Evolutionary conservation across 2,329 filamentous ascomycete genomes (phyloP).

Genomic region (Truncatella angustata): DNA sequence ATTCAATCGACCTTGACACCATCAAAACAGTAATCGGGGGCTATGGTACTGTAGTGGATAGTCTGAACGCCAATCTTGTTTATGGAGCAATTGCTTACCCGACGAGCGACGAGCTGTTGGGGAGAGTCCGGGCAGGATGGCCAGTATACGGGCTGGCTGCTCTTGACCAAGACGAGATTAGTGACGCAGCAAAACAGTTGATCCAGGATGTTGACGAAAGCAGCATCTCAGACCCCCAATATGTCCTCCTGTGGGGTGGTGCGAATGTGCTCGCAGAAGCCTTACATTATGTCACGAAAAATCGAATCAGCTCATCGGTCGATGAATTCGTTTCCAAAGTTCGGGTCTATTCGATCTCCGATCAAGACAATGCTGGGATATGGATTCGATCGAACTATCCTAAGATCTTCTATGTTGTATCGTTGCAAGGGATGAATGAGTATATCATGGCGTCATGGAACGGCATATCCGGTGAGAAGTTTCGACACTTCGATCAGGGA

Average conservation of each 20-base stretch:
- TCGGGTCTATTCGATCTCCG: constrained; percentile 46
- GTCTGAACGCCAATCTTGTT: constrained; percentile 37
- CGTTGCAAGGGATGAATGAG: constrained; percentile 46
- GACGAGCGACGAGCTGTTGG: constrained; percentile 23
- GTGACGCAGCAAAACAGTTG: constrained; percentile 31
- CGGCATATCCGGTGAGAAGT: constrained; percentile 39
- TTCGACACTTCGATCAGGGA: constrained; percentile 18
- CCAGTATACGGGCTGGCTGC: constrained; percentile 27
- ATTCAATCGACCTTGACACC: constrained; percentile 28
- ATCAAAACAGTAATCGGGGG: constrained; percentile 33
- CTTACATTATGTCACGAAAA: constrained; percentile 35
- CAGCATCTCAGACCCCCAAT: constrained; percentile 36
- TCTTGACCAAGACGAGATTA: constrained; percentile 24
- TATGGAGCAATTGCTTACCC: constrained; percentile 37
- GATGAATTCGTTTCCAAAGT: constrained; percentile 17
- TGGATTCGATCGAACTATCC: constrained; percentile 49
- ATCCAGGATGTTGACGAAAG: constrained; percentile 30
- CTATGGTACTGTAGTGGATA: constrained; percentile 34
- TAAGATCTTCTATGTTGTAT: constrained; percentile 45
- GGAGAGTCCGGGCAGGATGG: constrained; percentile 22
- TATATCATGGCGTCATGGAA: constrained; percentile 55
- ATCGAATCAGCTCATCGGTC: constrained; percentile 26
- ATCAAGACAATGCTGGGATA: constrained; percentile 47
- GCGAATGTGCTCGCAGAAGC: constrained; percentile 47
- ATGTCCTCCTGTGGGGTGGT: constrained; percentile 49